Evolutionary conservation across 2,329 filamentous ascomycete genomes (phyloP).

Genomic region (Talaromyces sp.): DNA sequence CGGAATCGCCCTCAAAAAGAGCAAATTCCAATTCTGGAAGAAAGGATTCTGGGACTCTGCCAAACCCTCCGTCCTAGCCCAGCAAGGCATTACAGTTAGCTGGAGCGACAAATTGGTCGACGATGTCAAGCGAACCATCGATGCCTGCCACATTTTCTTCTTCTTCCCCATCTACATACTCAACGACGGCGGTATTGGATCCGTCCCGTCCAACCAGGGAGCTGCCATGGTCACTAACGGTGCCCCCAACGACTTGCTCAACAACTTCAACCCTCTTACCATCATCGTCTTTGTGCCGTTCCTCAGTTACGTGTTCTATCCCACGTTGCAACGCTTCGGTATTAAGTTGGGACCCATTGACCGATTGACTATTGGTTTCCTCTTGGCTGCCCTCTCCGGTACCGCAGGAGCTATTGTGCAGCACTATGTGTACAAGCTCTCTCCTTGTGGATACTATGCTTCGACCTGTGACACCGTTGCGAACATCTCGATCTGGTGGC

Average conservation of each 20-base stretch:
- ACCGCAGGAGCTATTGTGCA: slow-evolving; percentile 41
- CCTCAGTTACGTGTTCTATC: slow-evolving; percentile 52
- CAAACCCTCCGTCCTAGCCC: slow-evolving; percentile 34
- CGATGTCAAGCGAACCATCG: slow-evolving; percentile 35
- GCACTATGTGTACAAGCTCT: slow-evolving; percentile 48
- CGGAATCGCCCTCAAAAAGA: slow-evolving; percentile 32
- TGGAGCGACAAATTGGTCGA: slow-evolving; percentile 40
- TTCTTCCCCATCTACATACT: slow-evolving; percentile 42
- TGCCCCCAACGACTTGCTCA: slow-evolving; percentile 52
- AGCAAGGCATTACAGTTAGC: slow-evolving; percentile 27
- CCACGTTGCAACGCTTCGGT: slow-evolving; percentile 41
- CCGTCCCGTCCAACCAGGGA: slow-evolving; percentile 49
- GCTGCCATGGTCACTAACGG: slow-evolving; percentile 52
- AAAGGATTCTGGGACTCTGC: slow-evolving; percentile 38
- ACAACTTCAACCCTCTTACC: slow-evolving; percentile 53
- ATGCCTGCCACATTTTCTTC: slow-evolving; percentile 38
- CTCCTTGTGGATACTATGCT: slow-evolving; percentile 46
- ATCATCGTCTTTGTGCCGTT: slow-evolving; percentile 50
- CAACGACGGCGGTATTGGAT: slow-evolving; percentile 52
- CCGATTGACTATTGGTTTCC: slow-evolving; percentile 53
- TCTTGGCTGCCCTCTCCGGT: slow-evolving; percentile 50
- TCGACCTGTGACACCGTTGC: slow-evolving; percentile 34
- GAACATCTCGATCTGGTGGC: slow-evolving; percentile 52
- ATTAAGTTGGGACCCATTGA: slow-evolving; percentile 51
- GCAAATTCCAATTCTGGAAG: slow-evolving; percentile 33